Evolutionary conservation across 1,284 basidiomycete genomes (phyloP).

Genomic region (Laetiporus sulphureus): DNA sequence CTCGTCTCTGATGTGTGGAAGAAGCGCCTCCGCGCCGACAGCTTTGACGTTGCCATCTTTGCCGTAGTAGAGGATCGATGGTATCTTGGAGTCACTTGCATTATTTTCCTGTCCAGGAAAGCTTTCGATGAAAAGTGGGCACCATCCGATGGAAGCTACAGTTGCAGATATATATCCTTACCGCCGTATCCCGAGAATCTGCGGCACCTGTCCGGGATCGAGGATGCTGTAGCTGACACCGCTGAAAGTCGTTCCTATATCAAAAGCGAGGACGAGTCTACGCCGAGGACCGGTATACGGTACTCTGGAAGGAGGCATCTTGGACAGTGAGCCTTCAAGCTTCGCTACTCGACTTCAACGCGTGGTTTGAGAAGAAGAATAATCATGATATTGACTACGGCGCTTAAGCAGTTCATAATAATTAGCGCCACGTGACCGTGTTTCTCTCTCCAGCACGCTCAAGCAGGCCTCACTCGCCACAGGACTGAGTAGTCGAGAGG

Average conservation of each 20-base stretch:
- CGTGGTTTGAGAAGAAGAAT: too few species aligned
- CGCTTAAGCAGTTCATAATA: too few species aligned
- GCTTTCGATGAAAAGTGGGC: slow-evolving; percentile 22
- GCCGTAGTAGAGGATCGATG: slow-evolving; percentile 49
- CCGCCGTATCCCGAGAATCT: slow-evolving; percentile 38
- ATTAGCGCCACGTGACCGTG: too few species aligned
- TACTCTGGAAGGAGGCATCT: slow-evolving; percentile 8
- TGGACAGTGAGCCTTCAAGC: too few species aligned
- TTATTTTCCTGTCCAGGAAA: slow-evolving; percentile 36
- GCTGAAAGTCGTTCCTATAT: slow-evolving; percentile 48
- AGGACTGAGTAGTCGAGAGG: too few species aligned
- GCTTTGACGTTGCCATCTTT: slow-evolving; percentile 36
- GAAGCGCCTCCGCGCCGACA: slow-evolving; percentile 46
- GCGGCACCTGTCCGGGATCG: slow-evolving; percentile 41
- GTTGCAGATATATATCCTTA: too few species aligned
- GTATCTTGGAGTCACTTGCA: slow-evolving; percentile 45
- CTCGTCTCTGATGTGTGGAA: slow-evolving; percentile 32
- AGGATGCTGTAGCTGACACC: slow-evolving; percentile 40
- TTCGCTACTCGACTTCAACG: too few species aligned
- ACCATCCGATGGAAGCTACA: too few species aligned
- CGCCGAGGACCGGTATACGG: slow-evolving; percentile 19
- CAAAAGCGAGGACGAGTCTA: slow-evolving; percentile 41
- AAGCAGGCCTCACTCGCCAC: too few species aligned
- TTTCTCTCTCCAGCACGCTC: too few species aligned
- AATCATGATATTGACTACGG: too few species aligned